phyloP scores from a whole-genome alignment of 768 basidiomycete genomes.

The Kwoniella heveanensis region DNA sequence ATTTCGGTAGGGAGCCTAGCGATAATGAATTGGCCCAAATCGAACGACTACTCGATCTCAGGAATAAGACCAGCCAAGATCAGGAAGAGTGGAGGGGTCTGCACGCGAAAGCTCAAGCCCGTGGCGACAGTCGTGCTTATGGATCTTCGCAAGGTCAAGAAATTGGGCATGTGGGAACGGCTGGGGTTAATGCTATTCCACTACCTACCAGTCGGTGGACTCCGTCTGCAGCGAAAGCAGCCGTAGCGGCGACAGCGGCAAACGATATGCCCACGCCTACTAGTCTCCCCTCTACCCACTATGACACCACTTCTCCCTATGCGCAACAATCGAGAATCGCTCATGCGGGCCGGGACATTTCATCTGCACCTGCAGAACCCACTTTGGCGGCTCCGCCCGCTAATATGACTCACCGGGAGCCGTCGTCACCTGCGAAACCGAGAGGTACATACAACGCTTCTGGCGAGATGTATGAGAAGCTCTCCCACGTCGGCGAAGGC shows the following conservation, averaged over 20 bases:
- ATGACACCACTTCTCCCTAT: not conserved
- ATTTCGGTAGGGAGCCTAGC: constrained; percentile 38
- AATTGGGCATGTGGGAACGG: not conserved
- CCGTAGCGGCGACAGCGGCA: not conserved
- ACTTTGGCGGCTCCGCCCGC: not conserved
- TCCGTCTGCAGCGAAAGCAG: not conserved
- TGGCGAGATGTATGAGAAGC: constrained; percentile 67
- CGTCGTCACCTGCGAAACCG: not conserved
- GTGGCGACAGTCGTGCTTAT: not conserved
- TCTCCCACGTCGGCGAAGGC: constrained; percentile 95
- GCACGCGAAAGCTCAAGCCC: not conserved
- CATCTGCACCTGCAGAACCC: not conserved
- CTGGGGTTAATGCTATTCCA: constrained; percentile 13
- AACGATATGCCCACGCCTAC: not conserved
- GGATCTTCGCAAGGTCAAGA: not conserved
- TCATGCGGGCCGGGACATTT: not conserved
- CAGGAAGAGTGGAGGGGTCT: constrained; percentile 9
- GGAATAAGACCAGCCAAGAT: constrained; percentile 17
- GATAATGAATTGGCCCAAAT: constrained; percentile 34
- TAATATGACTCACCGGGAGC: not conserved
- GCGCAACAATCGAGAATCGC: not conserved
- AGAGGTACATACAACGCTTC: constrained; percentile 6
- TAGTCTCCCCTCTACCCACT: not conserved
- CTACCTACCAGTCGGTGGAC: constrained; percentile 16
- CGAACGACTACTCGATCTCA: constrained; percentile 23